Evolutionary conservation across 441 rosid species (phyloP).

Genomic region (Sinapis alba): DNA sequence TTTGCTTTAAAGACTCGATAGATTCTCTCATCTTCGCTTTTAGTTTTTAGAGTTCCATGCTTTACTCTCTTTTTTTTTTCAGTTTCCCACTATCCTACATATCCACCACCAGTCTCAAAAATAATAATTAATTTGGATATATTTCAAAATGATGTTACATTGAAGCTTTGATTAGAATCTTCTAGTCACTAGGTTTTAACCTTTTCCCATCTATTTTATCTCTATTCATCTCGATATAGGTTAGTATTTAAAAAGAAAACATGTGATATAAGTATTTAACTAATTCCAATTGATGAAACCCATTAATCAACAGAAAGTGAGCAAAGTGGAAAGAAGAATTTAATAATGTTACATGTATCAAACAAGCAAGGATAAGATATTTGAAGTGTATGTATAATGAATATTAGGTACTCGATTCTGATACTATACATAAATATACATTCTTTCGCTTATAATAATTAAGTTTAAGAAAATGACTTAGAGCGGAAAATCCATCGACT

Average conservation of each 20-base stretch:
- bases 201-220: not conserved
- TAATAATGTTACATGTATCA: slow-evolving; percentile 13
- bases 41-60: not conserved
- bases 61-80: too few relatives aligned
- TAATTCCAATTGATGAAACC: slow-evolving; percentile 7
- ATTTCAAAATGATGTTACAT: not conserved
- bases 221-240: slow-evolving; percentile 24
- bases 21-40: slow-evolving; percentile 22
- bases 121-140: not conserved
- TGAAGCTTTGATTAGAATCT: slow-evolving; percentile 23
- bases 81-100: too few relatives aligned
- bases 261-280: slow-evolving; percentile 9
- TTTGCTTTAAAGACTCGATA: slow-evolving; percentile 7
- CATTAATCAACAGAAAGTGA: not conserved
- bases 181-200: slow-evolving; percentile 8
- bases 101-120: too few relatives aligned
- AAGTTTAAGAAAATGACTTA: slow-evolving; percentile 6
- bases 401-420: not conserved
- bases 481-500: not conserved
- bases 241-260: not conserved
- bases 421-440: not conserved
- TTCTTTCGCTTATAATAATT: not conserved
- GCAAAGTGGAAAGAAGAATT: not conserved
- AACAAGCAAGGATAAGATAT: not conserved
- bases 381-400: slow-evolving; percentile 1